phyloP scores from a whole-genome alignment of 768 basidiomycete genomes.

The Calvatia gigantea region DNA sequence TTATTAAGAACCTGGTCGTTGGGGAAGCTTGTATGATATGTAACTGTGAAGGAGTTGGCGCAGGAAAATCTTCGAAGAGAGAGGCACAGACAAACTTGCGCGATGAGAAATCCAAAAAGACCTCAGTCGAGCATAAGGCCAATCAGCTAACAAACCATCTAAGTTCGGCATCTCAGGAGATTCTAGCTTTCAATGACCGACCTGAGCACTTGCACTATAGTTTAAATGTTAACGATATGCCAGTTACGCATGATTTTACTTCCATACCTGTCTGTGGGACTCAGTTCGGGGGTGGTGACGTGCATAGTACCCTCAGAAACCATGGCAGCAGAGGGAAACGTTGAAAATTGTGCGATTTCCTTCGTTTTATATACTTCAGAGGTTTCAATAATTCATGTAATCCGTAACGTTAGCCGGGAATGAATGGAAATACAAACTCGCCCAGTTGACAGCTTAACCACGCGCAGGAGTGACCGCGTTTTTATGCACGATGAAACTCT shows the following conservation, averaged over 20 bases:
- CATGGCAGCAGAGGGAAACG: background rate
- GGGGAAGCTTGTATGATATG: constrained; percentile 27
- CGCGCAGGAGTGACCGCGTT: too few relatives aligned
- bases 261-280: background rate
- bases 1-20: constrained; percentile 25
- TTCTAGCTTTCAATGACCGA: background rate
- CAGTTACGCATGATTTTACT: too few relatives aligned
- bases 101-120: constrained; percentile 24
- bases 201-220: constrained; percentile 4
- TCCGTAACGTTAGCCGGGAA: background rate
- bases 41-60: constrained; percentile 17
- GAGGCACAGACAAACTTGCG: constrained; percentile 28
- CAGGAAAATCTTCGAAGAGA: too few relatives aligned
- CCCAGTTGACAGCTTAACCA: too few relatives aligned
- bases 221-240: background rate
- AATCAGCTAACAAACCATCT: constrained; percentile 15
- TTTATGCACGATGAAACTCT: too few relatives aligned
- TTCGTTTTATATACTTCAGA: background rate
- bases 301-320: background rate
- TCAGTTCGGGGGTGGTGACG: background rate
- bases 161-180: background rate
- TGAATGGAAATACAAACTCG: background rate
- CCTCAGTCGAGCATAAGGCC: constrained; percentile 25
- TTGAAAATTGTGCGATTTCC: background rate
- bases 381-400: background rate